phyloP scores from a whole-genome alignment of 192 early-diverging fungal species.

The Backusella westeae region DNA sequence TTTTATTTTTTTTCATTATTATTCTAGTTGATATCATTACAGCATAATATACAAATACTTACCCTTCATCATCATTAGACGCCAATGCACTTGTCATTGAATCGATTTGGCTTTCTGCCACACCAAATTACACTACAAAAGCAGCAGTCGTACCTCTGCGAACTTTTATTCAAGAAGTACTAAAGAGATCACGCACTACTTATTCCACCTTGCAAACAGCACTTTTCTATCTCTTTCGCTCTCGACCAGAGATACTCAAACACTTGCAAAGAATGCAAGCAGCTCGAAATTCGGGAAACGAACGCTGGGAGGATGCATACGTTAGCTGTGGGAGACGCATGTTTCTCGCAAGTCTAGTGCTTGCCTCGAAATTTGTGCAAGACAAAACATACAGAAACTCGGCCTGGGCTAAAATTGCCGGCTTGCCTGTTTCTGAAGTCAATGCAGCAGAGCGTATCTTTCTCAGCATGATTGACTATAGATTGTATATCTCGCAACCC shows the following conservation, averaged over 20 bases:
- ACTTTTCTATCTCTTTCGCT: constrained; percentile 64
- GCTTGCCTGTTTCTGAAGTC: constrained; percentile 80
- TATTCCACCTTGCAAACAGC: constrained; percentile 77
- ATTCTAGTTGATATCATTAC: background rate
- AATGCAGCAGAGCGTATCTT: constrained; percentile 82
- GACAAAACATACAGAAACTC: constrained; percentile 89
- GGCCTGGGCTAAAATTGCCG: constrained; percentile 91
- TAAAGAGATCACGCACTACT: constrained; percentile 67
- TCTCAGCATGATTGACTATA: constrained; percentile 76
- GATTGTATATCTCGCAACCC: constrained; percentile 57
- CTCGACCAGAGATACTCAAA: constrained; percentile 19
- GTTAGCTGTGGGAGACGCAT: constrained; percentile 76
- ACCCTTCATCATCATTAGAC: constrained; percentile 30
- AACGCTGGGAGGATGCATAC: constrained; percentile 18
- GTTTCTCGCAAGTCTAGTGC: constrained; percentile 86
- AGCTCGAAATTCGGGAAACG: background rate
- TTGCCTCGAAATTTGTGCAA: constrained; percentile 87
- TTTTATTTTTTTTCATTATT: background rate
- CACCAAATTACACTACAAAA: constrained; percentile 29
- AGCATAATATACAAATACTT: constrained; percentile 7
- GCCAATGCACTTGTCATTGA: constrained; percentile 53
- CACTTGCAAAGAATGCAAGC: constrained; percentile 10
- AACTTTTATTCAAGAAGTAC: constrained; percentile 66
- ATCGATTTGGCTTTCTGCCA: constrained; percentile 47
- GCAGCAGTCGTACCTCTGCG: constrained; percentile 52